Evolutionary conservation across 805 yeast species (phyloP).

Genomic region (Saturnispora diversa): DNA sequence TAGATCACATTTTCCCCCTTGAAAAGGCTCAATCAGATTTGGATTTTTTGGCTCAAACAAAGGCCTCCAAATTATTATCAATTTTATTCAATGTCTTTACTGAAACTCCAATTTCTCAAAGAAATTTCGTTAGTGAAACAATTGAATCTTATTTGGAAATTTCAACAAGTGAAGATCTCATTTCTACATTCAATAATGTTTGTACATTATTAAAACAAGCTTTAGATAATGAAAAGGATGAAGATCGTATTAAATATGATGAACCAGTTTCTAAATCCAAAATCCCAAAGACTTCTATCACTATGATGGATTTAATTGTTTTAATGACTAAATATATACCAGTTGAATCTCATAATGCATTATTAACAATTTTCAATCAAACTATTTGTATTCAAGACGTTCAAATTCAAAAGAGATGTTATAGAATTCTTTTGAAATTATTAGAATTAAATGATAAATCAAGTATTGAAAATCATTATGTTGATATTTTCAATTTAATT

Average conservation of each 20-base stretch:
- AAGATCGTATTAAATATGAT: constrained; percentile 28
- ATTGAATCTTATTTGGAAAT: constrained; percentile 74
- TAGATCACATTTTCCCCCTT: constrained; percentile 56
- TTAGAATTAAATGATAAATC: constrained; percentile 50
- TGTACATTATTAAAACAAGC: constrained; percentile 71
- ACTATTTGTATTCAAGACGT: constrained; percentile 55
- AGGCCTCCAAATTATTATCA: constrained; percentile 67
- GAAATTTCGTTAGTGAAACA: constrained; percentile 80
- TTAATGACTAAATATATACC: constrained; percentile 84
- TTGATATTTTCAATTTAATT: constrained; percentile 53
- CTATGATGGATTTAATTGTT: constrained; percentile 87
- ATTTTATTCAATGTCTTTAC: constrained; percentile 88
- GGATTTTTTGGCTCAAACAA: constrained; percentile 51
- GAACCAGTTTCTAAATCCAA: constrained; percentile 28
- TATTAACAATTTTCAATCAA: constrained; percentile 67
- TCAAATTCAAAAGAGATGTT: constrained; percentile 80
- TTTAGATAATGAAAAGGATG: constrained; percentile 48
- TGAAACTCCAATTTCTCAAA: constrained; percentile 76
- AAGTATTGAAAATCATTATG: constrained; percentile 44
- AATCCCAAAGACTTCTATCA: constrained; percentile 54
- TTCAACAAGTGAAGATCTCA: constrained; percentile 57
- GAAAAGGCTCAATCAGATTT: constrained; percentile 48
- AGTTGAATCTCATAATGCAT: constrained; percentile 54
- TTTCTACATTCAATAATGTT: constrained; percentile 74
- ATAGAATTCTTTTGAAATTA: constrained; percentile 64